Conservation (phyloP, 2,329 filamentous ascomycete genomes). For the Xylariaceae sp. region DNA sequence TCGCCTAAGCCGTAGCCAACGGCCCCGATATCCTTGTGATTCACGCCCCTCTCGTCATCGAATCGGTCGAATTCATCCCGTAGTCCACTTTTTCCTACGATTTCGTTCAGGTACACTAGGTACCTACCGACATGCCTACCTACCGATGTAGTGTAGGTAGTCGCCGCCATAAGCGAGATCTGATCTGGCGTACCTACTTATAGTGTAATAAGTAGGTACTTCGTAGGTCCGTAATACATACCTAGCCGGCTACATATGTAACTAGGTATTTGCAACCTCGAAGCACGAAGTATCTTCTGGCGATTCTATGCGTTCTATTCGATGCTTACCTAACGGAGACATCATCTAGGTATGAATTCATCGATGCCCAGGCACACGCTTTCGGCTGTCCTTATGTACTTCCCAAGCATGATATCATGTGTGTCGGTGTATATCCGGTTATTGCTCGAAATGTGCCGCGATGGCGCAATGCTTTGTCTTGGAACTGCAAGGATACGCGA, state of each 20-base stretch:
- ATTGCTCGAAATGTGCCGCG: conserved; percentile 5
- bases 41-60: conserved; percentile 4
- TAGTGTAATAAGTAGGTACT: too few species aligned
- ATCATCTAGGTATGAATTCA: conserved; percentile 7
- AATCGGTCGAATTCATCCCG: background rate
- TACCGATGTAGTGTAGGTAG: too few species aligned
- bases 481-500: background rate
- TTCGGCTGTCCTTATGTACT: conserved; percentile 5
- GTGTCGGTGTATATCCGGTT: background rate
- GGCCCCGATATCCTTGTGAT: conserved; percentile 22
- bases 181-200: background rate
- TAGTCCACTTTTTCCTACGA: conserved; percentile 14
- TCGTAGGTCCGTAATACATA: too few species aligned
- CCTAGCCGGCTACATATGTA: too few species aligned
- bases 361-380: background rate
- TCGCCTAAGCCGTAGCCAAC: conserved; percentile 21
- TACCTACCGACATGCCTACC: too few species aligned
- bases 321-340: background rate
- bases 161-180: background rate
- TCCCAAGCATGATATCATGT: background rate
- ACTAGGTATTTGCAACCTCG: too few species aligned
- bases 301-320: background rate
- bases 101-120: background rate
- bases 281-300: too few species aligned
- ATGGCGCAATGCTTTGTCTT: conserved; percentile 16